phyloP scores from a whole-genome alignment of 805 yeast species.

The Wickerhamiella brachini region DNA sequence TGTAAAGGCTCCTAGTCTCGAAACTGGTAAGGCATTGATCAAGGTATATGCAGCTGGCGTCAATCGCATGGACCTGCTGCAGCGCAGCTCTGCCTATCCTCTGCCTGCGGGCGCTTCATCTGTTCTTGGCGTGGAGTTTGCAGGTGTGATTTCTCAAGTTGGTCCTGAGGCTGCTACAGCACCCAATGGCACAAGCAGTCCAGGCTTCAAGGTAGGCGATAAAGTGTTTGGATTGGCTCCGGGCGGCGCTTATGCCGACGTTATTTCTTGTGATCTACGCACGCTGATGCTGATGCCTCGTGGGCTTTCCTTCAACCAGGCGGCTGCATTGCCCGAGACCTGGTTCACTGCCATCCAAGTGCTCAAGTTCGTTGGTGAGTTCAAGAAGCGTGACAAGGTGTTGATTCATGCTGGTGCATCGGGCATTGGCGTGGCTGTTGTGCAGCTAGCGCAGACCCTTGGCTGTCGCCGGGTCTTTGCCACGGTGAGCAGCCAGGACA shows the following conservation, averaged over 20 bases:
- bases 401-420: constrained; percentile 26
- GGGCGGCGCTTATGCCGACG: constrained; percentile 29
- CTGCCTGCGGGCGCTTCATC: constrained; percentile 21
- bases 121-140: constrained; percentile 27
- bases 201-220: constrained; percentile 22
- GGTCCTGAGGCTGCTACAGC: constrained; percentile 1
- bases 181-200: constrained; percentile 5
- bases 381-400: constrained; percentile 20
- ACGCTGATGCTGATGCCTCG: constrained; percentile 19
- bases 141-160: constrained; percentile 21
- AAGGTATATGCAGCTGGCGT: constrained; percentile 25
- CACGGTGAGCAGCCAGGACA: constrained; percentile 21
- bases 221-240: constrained; percentile 25
- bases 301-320: constrained; percentile 16
- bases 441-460: constrained; percentile 26
- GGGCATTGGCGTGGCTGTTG: constrained; percentile 24
- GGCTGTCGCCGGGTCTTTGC: constrained; percentile 26
- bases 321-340: constrained; percentile 25
- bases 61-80: constrained; percentile 25
- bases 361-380: constrained; percentile 19
- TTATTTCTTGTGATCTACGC: constrained; percentile 19
- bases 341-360: constrained; percentile 29
- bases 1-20: constrained; percentile 12
- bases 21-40: constrained; percentile 21
- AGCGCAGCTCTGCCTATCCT: constrained; percentile 22